Evolutionary conservation across 371 early-diverging fungal species (phyloP), one percentile per base, ranked within the genome.

Genomic region (Mucor piriformis): DNA sequence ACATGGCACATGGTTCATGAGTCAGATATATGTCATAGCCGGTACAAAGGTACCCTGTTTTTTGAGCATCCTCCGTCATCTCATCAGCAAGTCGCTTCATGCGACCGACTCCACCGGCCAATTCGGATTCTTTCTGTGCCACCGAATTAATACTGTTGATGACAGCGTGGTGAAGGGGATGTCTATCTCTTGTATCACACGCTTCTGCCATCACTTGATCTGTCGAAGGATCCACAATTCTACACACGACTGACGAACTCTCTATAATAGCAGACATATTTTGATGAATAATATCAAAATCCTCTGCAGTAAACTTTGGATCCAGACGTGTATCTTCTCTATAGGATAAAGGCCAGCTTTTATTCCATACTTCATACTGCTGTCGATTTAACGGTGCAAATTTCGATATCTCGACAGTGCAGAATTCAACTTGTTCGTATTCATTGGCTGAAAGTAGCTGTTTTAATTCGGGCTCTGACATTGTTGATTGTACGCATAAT

Each of bases 1-100:
- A 84, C 88, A 86, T 88, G 43, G 84, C 81, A 58, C 88, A 88
- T 24, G 88, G 88, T 60, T 88, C 88, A 58, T 85, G 79, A 6
- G 84, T 83, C 43, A 84, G 46, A 57, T 81, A 88, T 15, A 84
- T 59, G 60, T 86, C 85, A 57, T 82, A 84, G 5, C 84, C 86
- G 10, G 83, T 85, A 60, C 88, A 88, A 1, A 88, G 72, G 59
- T 88, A 88, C 2, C 68, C 73, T 11, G 64, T 55, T 32, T 65
- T 58, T 27, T 56, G 8, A 50, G 56, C 55, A 34, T 47, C 52
- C 0, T 20, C 60, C 8, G 61, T 38, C 46, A 67, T 64, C 48
- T 63, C 57, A 35, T 38, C 57, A 32, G 56, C 53, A 42, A 61
- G 62, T 23, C 71, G 57, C 35, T 75, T 74, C 29, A 61, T 63